phyloP scores from a whole-genome alignment of 768 basidiomycete species.

The Pleurotus cornucopiae region DNA sequence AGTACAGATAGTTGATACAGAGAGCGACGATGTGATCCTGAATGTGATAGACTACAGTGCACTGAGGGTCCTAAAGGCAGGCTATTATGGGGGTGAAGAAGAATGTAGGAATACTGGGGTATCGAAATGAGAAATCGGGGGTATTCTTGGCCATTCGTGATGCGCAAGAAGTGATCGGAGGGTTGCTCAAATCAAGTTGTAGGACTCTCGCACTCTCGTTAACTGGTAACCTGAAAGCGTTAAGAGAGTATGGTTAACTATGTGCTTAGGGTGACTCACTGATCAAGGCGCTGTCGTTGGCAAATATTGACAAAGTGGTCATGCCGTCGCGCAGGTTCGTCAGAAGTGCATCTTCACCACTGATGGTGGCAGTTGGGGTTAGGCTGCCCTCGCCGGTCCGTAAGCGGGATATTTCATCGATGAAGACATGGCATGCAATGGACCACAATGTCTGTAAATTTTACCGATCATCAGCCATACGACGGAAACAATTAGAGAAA shows the following conservation, averaged over 20 bases:
- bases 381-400: slow-evolving; percentile 21
- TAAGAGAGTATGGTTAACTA: not conserved
- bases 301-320: slow-evolving; percentile 32
- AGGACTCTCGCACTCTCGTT: slow-evolving; percentile 42
- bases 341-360: slow-evolving; percentile 37
- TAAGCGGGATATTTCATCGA: slow-evolving; percentile 35
- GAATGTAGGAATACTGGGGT: not conserved
- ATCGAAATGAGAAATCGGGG: slow-evolving; percentile 4
- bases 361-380: slow-evolving; percentile 20
- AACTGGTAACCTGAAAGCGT: slow-evolving; percentile 36
- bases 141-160: not conserved
- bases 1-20: not conserved
- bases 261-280: slow-evolving; percentile 31
- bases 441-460: slow-evolving; percentile 39
- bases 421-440: slow-evolving; percentile 41
- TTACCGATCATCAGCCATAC: slow-evolving; percentile 2
- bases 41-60: slow-evolving; percentile 4
- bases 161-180: not conserved
- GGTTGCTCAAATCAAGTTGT: slow-evolving; percentile 11
- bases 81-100: not conserved
- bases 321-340: slow-evolving; percentile 10
- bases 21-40: slow-evolving; percentile 1
- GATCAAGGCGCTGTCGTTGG: slow-evolving; percentile 39
- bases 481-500: slow-evolving; percentile 6
- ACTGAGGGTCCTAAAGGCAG: slow-evolving; percentile 2